Percentiles rank a stretch among this genome's conserved stretches.
Evolutionary conservation across 805 yeast genomes (phyloP).

Genomic region (Teunomyces panamensis): DNA sequence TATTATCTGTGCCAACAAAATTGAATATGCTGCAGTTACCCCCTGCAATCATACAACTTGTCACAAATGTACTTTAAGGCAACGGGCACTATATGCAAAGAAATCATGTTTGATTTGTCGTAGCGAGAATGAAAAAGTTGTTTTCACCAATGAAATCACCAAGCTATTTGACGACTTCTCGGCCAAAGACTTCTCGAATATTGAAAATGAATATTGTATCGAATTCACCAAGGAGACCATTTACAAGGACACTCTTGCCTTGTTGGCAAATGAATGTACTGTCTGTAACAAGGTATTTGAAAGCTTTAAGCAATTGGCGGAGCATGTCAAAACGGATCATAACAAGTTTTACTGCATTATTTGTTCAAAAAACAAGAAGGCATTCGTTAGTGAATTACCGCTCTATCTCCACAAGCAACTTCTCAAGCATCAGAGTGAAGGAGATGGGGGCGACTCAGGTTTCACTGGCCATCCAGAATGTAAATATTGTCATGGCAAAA

Average conservation of each 20-base stretch:
- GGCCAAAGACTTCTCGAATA: conserved; percentile 25
- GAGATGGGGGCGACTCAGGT: conserved; percentile 61
- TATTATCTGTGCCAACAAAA: conserved; percentile 78
- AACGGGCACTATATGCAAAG: conserved; percentile 75
- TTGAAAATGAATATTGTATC: conserved; percentile 49
- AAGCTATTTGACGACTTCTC: conserved; percentile 36
- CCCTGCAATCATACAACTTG: conserved; percentile 87
- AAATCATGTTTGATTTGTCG: conserved; percentile 82
- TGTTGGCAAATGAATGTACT: conserved; percentile 60
- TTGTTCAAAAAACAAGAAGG: conserved; percentile 74
- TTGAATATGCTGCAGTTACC: conserved; percentile 63
- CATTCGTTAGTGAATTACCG: conserved; percentile 69
- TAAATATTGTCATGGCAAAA: conserved; percentile 65
- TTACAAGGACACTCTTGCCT: conserved; percentile 43
- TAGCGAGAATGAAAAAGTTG: conserved; percentile 54
- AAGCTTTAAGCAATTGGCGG: conserved; percentile 55
- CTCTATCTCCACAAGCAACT: conserved; percentile 61
- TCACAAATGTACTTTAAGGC: conserved; percentile 76
- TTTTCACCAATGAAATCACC: conserved; percentile 51
- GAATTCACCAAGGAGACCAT: conserved; percentile 57
- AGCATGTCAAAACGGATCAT: conserved; percentile 67
- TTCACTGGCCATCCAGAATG: conserved; percentile 90
- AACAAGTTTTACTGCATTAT: conserved; percentile 65
- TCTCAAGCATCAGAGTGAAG: conserved; percentile 65
- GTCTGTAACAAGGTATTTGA: conserved; percentile 41